phyloP scores from a whole-genome alignment of 179 eudicot genomes.

The Spinacia oleracea region DNA sequence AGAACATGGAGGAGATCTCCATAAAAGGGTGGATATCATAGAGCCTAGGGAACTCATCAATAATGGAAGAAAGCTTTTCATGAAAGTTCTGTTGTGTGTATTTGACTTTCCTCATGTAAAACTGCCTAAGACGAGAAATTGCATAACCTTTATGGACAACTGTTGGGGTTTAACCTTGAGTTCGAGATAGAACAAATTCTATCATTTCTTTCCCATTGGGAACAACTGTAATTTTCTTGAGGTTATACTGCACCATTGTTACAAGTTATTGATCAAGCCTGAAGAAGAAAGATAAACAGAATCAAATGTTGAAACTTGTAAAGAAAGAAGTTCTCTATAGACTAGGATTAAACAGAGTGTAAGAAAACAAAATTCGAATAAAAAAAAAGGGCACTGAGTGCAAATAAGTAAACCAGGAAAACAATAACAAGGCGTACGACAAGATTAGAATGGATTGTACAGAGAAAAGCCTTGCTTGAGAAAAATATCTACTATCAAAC shows the following conservation, averaged over 20 bases:
- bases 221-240: conserved; percentile 85
- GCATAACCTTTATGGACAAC: conserved; percentile 95
- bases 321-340: no score
- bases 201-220: conserved; percentile 87
- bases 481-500: no score
- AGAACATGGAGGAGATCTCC: conserved; percentile 91
- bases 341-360: no score
- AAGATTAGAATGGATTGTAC: no score
- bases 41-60: conserved; percentile 90
- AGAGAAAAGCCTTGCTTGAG: no score
- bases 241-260: conserved; percentile 91
- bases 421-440: no score
- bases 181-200: conserved; percentile 82
- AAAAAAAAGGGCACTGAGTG: no score
- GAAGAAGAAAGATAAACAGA: not conserved
- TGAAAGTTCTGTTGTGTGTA: conserved; percentile 78
- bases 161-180: conserved; percentile 89
- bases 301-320: no score
- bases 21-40: conserved; percentile 92
- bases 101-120: conserved; percentile 93
- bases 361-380: no score
- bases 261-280: conserved; percentile 15
- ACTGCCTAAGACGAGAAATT: conserved; percentile 77
- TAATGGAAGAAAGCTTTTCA: conserved; percentile 85
- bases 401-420: no score